These are phyloP conservation scores for Mycena sanguinolenta DNA, from an alignment of 768 basidiomycete genomes.

Conservation along the genomic window DNA sequence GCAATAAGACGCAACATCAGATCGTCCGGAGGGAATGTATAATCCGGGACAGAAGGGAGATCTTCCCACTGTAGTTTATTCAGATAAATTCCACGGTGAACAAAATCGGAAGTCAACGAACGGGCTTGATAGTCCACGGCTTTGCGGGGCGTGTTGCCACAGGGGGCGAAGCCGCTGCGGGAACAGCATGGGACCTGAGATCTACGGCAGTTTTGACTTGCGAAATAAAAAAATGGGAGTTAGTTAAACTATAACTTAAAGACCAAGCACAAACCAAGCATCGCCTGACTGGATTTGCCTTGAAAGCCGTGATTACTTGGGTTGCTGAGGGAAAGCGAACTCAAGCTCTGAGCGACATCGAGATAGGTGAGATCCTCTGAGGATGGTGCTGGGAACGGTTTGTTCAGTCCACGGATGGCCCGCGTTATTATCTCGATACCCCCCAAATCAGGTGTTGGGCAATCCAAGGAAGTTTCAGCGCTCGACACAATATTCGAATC, in stretches of 20 bases:
- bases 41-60: conserved; percentile 18
- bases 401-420: conserved; percentile 16
- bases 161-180: background rate
- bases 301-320: conserved; percentile 40
- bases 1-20: conserved; percentile 59
- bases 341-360: conserved; percentile 20
- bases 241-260: too few species aligned
- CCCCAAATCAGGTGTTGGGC: background rate
- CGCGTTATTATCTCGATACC: conserved; percentile 11
- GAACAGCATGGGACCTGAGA: conserved; percentile 49
- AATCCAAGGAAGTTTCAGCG: background rate
- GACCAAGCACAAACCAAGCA: conserved; percentile 28
- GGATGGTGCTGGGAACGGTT: conserved; percentile 13
- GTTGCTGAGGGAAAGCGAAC: conserved; percentile 23
- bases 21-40: conserved; percentile 51
- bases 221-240: too few species aligned
- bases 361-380: conserved; percentile 25
- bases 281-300: conserved; percentile 46
- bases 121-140: conserved; percentile 16
- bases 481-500: background rate
- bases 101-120: background rate
- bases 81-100: background rate
- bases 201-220: conserved; percentile 51
- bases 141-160: background rate
- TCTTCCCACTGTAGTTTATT: conserved; percentile 29